phyloP scores from a whole-genome alignment of 306 rosid species.

The Abrus pulchellus region DNA sequence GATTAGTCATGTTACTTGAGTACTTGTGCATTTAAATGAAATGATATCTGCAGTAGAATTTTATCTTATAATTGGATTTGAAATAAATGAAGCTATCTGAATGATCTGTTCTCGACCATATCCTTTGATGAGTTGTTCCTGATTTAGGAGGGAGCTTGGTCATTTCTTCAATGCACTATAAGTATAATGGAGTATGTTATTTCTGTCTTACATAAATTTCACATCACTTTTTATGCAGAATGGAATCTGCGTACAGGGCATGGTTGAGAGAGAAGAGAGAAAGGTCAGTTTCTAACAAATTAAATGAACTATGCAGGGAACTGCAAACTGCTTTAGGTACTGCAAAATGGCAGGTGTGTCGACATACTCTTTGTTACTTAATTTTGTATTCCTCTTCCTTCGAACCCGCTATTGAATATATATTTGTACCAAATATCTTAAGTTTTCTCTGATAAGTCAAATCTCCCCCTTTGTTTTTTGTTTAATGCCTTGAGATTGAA shows the following conservation, averaged over 20 bases:
- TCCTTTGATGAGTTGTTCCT: conserved; percentile 16
- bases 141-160: conserved; percentile 20
- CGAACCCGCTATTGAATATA: background rate
- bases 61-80: conserved; percentile 16
- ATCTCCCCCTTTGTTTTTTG: conserved; percentile 2
- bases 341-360: conserved; percentile 95
- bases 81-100: conserved; percentile 7
- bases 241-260: conserved; percentile 88
- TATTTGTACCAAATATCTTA: conserved; percentile 6
- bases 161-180: background rate
- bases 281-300: conserved; percentile 52
- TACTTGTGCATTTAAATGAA: conserved; percentile 32
- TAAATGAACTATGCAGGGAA: conserved; percentile 82
- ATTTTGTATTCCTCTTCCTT: conserved; percentile 12
- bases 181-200: conserved; percentile 32
- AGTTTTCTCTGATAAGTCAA: conserved; percentile 33
- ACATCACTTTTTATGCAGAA: conserved; percentile 56
- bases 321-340: conserved; percentile 96
- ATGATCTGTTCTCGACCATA: background rate
- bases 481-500: conserved; percentile 33
- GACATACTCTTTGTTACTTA: background rate
- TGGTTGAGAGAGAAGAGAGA: conserved; percentile 85
- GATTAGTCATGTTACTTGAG: conserved; percentile 18
- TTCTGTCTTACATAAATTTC: conserved; percentile 37
- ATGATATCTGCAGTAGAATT: conserved; percentile 10